Base-by-base conservation (phyloP, 2,329 filamentous ascomycete genomes). In the Cladosporium sp. region DNA sequence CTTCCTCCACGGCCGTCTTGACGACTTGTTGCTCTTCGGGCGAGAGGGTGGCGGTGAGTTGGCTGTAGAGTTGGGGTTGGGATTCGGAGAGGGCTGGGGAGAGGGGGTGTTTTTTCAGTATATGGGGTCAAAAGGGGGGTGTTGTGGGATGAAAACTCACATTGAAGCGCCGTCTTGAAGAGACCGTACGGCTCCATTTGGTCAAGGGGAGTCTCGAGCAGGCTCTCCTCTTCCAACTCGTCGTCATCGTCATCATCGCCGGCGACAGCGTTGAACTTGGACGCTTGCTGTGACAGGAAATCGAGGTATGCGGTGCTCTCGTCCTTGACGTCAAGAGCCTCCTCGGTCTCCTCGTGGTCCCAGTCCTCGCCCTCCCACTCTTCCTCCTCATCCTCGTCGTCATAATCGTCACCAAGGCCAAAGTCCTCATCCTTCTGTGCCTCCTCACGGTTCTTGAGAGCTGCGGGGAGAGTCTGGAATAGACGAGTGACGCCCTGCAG, bases 291-390 rank as follows among this genome's bases (percentile, higher is more conserved):
- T 60, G 92, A 94, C 22, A 98, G 72, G 74, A 98, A 98, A 59
- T 97, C 91, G 40, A 98, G 80, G 67, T 98, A 98, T 5, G 92
- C 89, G 19, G 87, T 86, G 67, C 88, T 93, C 71, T 97, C 92
- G 61, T 96, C 92, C 63, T 90, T 87, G 61, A 83, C 78, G 54
- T 95, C 75, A 40, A 77, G 75, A 22, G 69, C 71, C 55, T 88
- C 87, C 22, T 81, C 80, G 20, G 78, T 79, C 40, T 82, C 82
- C 55, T 81, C 78, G 43, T 78, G 76, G 42, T 78, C 77, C 81
- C 81, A 84, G 52, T 86, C 84, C 57, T 89, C 87, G 38, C 78
- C 83, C 52, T 84, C 82, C 89, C 89, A 95, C 65, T 87, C 82
- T 43, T 82, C 82, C 36, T 90, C 88, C 41, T 85, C 85, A 73